Conservation (phyloP, 1,139 yeast genomes). For the Debaryomycetaceae sp. region DNA sequence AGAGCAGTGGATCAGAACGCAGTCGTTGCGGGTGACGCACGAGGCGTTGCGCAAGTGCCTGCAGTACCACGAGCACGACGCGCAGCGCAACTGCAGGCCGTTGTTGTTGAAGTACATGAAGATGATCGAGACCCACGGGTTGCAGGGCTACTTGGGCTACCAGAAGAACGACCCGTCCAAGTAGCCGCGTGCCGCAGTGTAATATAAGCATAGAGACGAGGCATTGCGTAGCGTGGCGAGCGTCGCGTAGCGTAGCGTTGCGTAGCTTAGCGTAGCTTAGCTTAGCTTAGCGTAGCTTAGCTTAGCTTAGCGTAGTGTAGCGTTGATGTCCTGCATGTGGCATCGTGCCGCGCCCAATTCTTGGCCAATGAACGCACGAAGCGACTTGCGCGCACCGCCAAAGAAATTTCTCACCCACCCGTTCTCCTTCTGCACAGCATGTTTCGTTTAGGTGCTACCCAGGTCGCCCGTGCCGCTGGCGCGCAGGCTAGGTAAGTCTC, state of each 20-base stretch:
- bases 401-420: too few species aligned
- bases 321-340: too few species aligned
- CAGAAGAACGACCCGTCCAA: constrained; percentile 83
- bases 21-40: constrained; percentile 65
- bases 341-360: constrained; percentile 7
- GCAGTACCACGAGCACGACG: constrained; percentile 72
- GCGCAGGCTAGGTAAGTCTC: constrained; percentile 49
- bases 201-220: constrained; percentile 9
- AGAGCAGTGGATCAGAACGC: constrained; percentile 75
- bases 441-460: constrained; percentile 65
- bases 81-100: constrained; percentile 60
- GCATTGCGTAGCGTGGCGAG: too few species aligned
- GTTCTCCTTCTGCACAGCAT: constrained; percentile 34
- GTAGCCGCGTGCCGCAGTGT: constrained; percentile 36
- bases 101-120: constrained; percentile 73
- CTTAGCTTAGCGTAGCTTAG: too few species aligned
- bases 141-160: constrained; percentile 73
- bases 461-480: constrained; percentile 56
- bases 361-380: constrained; percentile 9
- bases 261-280: too few species aligned
- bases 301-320: too few species aligned
- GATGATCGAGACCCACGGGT: constrained; percentile 64
- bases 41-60: constrained; percentile 74
- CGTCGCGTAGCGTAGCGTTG: too few species aligned
- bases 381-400: too few species aligned